Base-by-base conservation (phyloP, 1,284 basidiomycete species). In the Ceratobasidium sp. region DNA sequence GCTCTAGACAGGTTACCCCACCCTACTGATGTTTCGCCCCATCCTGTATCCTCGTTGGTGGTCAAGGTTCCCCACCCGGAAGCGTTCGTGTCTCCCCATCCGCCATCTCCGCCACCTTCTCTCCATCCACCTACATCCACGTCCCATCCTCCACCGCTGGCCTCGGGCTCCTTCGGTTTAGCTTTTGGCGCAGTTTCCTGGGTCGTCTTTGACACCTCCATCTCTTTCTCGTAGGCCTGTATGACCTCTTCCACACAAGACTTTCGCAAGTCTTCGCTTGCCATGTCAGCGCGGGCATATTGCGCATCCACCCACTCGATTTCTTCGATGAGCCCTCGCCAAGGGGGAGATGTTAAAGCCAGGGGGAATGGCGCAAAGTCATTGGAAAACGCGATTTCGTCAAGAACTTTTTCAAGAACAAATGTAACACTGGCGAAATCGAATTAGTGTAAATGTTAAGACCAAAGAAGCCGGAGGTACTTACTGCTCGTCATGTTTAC, bases 301-400 rank as follows among this genome's bases (percentile, higher is more conserved):
- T 58, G 53, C 13, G 43, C 43, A 22, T 46, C 31, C n/a, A 41
- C 34, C 68, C 68, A 71, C 13, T 71, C 68, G 24, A 58, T 9
- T 24, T 58, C 53, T 19, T 58, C 54, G 16, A 29, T n/a, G 8
- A 41, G 16, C n/a, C 68, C 68, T 27, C 54, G 54, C 27, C 41
- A 37, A 39, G 68, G 68, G 13, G 68, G 68, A 46, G 68, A 54
- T 1, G 68, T 71, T 29, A 71, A 43, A 13, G 68, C 68, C 9
- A 71, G 54, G 41, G 41, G 27, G 29, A 49, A 71, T 13, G 39
- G 54, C 29, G 54, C 68, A 59, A 71, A 48, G 39, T 71, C 68
- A 41, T 34, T 27, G 2, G 68, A 58, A 19, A 56, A 34, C 22
- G 54, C 11, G 4, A 71, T 54, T 59, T 71, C 68, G 34, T 41